These are phyloP conservation scores for Penicillium corylophilum DNA, from an alignment of 2,329 filamentous ascomycete species.

Conservation along the genomic window DNA sequence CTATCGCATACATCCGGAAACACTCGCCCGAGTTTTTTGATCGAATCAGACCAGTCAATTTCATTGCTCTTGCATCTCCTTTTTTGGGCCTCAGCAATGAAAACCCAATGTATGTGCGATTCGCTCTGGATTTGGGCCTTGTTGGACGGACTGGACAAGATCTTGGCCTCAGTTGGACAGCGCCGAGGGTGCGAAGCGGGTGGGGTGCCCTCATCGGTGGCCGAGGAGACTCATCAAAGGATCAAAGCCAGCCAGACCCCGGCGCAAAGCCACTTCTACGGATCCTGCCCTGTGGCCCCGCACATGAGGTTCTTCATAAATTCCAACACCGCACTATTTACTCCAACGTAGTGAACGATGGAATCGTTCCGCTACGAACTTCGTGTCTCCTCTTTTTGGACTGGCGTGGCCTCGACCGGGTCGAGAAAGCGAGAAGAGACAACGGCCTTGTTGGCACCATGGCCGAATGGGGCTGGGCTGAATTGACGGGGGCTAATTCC, in stretches of 20 bases:
- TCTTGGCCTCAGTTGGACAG: slow-evolving; percentile 88
- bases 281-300: slow-evolving; percentile 87
- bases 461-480: slow-evolving; percentile 91
- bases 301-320: slow-evolving; percentile 79
- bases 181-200: slow-evolving; percentile 78
- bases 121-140: slow-evolving; percentile 91
- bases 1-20: slow-evolving; percentile 93
- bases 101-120: slow-evolving; percentile 95
- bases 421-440: slow-evolving; percentile 90
- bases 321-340: slow-evolving; percentile 91
- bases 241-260: slow-evolving; percentile 62
- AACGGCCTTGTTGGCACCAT: slow-evolving; percentile 91
- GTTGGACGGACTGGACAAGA: slow-evolving; percentile 97
- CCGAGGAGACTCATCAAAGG: slow-evolving; percentile 59
- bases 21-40: slow-evolving; percentile 91
- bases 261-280: slow-evolving; percentile 85
- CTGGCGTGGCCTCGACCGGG: slow-evolving; percentile 88
- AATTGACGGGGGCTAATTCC: slow-evolving; percentile 71
- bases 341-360: slow-evolving; percentile 96
- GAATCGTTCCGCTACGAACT: slow-evolving; percentile 90
- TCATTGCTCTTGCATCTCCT: slow-evolving; percentile 81
- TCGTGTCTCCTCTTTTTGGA: slow-evolving; percentile 96
- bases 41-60: slow-evolving; percentile 82
- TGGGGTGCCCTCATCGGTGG: slow-evolving; percentile 87
- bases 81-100: slow-evolving; percentile 94